Conservation (phyloP, 164 flowering plant species). For the Berberis vulgaris region DNA sequence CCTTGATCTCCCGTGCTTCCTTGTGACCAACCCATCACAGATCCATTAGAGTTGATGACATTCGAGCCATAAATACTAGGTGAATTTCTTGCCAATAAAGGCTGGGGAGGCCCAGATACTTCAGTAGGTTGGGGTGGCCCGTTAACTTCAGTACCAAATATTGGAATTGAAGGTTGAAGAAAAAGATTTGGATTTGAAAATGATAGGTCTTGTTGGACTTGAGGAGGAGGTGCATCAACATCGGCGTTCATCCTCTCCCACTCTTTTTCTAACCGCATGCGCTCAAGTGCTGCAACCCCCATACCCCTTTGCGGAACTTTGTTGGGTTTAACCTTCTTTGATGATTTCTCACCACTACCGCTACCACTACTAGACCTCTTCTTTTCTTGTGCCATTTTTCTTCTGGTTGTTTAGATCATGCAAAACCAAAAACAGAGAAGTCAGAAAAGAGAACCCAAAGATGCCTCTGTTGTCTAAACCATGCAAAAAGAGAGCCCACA, state of each 20-base stretch:
- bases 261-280: conserved; percentile 55
- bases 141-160: too few relatives aligned
- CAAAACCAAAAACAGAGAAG: neutral
- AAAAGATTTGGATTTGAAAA: too few relatives aligned
- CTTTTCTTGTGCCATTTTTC: conserved; percentile 10
- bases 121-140: too few relatives aligned
- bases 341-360: conserved; percentile 13
- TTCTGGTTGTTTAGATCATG: conserved; percentile 2
- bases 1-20: too few relatives aligned
- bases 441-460: neutral
- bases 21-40: too few relatives aligned
- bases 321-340: conserved; percentile 47
- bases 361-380: conserved; percentile 5
- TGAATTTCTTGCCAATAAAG: too few relatives aligned
- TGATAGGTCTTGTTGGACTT: too few relatives aligned
- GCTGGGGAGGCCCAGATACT: too few relatives aligned
- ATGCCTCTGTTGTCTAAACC: too few relatives aligned
- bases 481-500: too few relatives aligned
- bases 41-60: too few relatives aligned
- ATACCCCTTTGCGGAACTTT: conserved; percentile 79
- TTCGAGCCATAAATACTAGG: neutral
- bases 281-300: conserved; percentile 81
- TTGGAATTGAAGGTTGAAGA: too few relatives aligned
- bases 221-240: neutral
- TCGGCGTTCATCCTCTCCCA: conserved; percentile 22